Evolutionary conservation across 2,329 filamentous ascomycete species (phyloP), one percentile per base, ranked within the genome.

Genomic region (Pseudopithomyces chartarum): DNA sequence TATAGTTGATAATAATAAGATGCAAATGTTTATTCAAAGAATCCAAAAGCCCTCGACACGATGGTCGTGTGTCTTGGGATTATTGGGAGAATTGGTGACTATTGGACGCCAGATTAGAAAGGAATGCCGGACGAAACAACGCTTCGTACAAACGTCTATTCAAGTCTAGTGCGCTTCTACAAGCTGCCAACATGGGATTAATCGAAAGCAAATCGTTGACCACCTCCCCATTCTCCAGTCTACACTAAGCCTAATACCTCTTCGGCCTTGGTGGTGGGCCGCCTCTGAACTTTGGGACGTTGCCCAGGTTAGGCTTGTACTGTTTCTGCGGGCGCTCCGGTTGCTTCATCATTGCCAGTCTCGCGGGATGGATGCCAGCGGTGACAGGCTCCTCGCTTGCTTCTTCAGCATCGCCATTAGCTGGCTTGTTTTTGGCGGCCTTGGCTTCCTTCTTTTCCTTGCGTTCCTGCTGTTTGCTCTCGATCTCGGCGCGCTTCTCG

Each of bases 401-500:
- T 8, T 58, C 49, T 44, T 62, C 46, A 34, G 39, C 52, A 8
- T 44, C 46, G n/a, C 34, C 63, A 13, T 60, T 55, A 19, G 55
- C 55, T 13, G 53, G 52, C 26, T 56, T 52, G 23, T 46, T 59
- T 56, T 71, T 68, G 50, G 68, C 45, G 43, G 51, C 17, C 38
- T 40, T 40, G 38, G 51, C 56, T 43, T 72, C 71, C 62, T 79
- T 76, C 70, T 74, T 78, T 50, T 78, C 74, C 58, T 79, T 69
- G 45, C 70, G 71, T 47, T 70, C 69, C 52, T 71, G 67, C 62
- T 79, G 73, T 67, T 75, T 78, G 54, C 64, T 66, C 47, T 76
- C 74, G 44, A 78, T 53, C 62, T 74, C 77, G 26, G 77, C 74
- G 54, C 78, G 61, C 79, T 75, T 76, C 45, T 85, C 80, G 15